Conservation (phyloP, 768 basidiomycete genomes). For the Xanthoconium stramineum region DNA sequence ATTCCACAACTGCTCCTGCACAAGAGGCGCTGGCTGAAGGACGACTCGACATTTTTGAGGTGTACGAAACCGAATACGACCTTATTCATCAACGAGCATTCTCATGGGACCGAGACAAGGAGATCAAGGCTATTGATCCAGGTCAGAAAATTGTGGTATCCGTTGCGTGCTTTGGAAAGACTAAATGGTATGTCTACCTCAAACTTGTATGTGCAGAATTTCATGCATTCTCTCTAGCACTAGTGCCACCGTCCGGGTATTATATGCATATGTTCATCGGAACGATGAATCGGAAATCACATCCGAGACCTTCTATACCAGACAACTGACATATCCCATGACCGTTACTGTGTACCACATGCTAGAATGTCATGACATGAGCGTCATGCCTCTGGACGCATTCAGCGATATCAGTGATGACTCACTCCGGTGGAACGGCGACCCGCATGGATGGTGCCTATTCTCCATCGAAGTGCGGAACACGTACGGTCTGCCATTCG, state of each 20-base stretch:
- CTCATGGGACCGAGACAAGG: conserved; percentile 54
- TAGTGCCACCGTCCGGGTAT: conserved; percentile 74
- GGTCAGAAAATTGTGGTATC: conserved; percentile 68
- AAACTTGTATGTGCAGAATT: not conserved
- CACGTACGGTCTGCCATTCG: conserved; percentile 87
- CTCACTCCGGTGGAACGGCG: conserved; percentile 38
- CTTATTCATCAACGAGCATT: conserved; percentile 78
- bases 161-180: conserved; percentile 82
- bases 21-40: conserved; percentile 79
- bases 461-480: conserved; percentile 91
- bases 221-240: conserved; percentile 46
- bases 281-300: conserved; percentile 29
- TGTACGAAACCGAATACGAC: conserved; percentile 87
- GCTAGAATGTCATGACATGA: conserved; percentile 83
- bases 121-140: conserved; percentile 53
- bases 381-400: conserved; percentile 60
- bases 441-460: conserved; percentile 74
- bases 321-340: conserved; percentile 85
- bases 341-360: conserved; percentile 95
- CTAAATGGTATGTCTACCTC: conserved; percentile 72
- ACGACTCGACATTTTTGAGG: conserved; percentile 75
- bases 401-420: conserved; percentile 22
- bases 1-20: conserved; percentile 78
- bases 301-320: conserved; percentile 69
- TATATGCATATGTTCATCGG: conserved; percentile 72